Evolutionary conservation across 129 eudicot species (phyloP).

Genomic region (Solidago caesia): DNA sequence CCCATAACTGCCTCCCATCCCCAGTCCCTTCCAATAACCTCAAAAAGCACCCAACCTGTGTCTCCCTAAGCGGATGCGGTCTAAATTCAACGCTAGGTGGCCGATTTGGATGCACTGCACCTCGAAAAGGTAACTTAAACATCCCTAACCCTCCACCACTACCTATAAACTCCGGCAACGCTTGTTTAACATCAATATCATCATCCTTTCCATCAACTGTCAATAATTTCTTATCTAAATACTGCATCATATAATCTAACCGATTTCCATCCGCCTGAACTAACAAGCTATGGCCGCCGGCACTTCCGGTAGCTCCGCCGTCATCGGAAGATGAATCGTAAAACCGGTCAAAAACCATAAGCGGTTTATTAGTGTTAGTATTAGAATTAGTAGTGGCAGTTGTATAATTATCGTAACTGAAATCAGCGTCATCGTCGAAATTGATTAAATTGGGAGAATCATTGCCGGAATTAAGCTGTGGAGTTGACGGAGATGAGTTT

Average conservation of each 20-base stretch:
- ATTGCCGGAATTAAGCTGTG: conserved; percentile 6
- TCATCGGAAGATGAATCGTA: conserved; percentile 63
- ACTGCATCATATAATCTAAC: conserved; percentile 86
- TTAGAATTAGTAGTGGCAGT: neutral
- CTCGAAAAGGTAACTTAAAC: conserved; percentile 56
- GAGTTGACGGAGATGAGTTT: conserved; percentile 39
- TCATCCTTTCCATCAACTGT: conserved; percentile 23
- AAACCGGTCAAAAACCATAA: conserved; percentile 76
- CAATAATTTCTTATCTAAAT: conserved; percentile 71
- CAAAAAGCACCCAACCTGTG: conserved; percentile 59
- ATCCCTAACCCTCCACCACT: conserved; percentile 62
- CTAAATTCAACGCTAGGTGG: conserved; percentile 77
- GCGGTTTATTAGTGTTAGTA: conserved; percentile 24
- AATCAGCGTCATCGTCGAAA: conserved; percentile 30
- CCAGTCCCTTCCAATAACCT: conserved; percentile 49
- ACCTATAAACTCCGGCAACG: conserved; percentile 61
- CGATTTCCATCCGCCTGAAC: conserved; percentile 52
- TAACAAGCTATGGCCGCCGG: conserved; percentile 15
- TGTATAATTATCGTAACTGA: conserved; percentile 11
- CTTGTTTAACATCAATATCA: conserved; percentile 22
- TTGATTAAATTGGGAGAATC: conserved; percentile 34
- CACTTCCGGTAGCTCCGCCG: conserved; percentile 3
- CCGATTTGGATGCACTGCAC: conserved; percentile 46
- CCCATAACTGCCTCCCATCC: conserved; percentile 61
- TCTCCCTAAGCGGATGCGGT: conserved; percentile 69